Evolutionary conservation across 2,329 filamentous ascomycete genomes (phyloP), one percentile per base, ranked within the genome.

Genomic region (Coniochaeta sp.): DNA sequence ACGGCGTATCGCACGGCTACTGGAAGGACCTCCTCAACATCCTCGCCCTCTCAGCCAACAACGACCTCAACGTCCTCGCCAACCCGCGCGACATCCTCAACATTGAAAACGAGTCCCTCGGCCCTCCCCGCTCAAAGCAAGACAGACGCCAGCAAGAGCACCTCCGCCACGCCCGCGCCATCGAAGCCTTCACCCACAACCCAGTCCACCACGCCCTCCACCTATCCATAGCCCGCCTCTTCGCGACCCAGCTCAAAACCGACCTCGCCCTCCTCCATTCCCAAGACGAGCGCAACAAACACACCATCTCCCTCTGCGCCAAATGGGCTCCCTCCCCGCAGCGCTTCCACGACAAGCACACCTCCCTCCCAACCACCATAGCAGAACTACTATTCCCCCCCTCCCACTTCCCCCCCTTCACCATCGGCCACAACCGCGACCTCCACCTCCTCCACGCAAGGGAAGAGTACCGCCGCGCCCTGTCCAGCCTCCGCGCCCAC

Each of bases 11-110:
- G 5, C 84, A 86, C 58, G 82, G 84, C 0, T 86, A 86, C 69
- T 87, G 82, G 82, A 86, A 86, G 64, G 83, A 86, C 65, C 71
- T 86, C 3, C 71, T 85, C 2, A 86, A 86, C 64, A 73, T 86
- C 2, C 73, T 86, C 0, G 79, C 76, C 1, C 73, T 87, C 2
- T 77, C 78, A 0, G 79, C 75, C 26, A 78, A 82, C 58, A 71
- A 74, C 24, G 72, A 79, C 66, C 73, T 86, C 14, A 69, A 73
- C 16, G 72, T 73, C 6, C 66, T 76, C 14, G 71, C 72, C 1
- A 64, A 80, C 31, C 77, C 77, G 1, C 64, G 64, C 1, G 67
- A 72, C 0, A 65, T 82, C 6, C 68, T 82, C 19, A 79, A 79
- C 59, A 68, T 71, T 6, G 66, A 74, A 63, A 70, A 67, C 47